Evolutionary conservation across 495 filamentous ascomycete species (phyloP).

Genomic region (Aspergillus panamensis): DNA sequence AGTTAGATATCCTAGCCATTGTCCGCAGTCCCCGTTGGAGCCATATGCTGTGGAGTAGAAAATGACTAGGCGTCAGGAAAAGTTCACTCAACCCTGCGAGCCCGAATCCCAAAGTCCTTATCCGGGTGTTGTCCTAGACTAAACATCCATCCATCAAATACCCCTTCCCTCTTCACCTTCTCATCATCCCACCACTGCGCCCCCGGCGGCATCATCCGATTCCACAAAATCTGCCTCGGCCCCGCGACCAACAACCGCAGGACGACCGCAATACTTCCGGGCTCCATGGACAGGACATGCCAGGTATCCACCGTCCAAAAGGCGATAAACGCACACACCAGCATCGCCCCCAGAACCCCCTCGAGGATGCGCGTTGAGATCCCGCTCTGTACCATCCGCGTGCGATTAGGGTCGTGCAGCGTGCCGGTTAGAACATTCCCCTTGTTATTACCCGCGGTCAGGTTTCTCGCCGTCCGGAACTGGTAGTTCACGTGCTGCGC

Average conservation of each 20-base stretch:
- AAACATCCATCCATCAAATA: not conserved
- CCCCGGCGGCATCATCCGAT: not conserved
- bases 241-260: not conserved
- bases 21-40: too few relatives aligned
- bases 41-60: too few relatives aligned
- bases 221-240: not conserved
- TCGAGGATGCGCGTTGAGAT: not conserved
- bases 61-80: too few relatives aligned
- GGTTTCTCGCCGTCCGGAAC: not conserved
- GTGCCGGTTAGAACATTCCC: not conserved
- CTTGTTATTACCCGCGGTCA: not conserved
- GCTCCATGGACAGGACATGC: not conserved
- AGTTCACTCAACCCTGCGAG: too few relatives aligned
- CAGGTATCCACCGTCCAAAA: not conserved
- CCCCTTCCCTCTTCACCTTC: not conserved
- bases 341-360: not conserved
- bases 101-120: too few relatives aligned
- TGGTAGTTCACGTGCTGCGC: not conserved
- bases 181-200: not conserved
- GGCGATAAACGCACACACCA: not conserved
- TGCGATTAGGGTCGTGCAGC: not conserved
- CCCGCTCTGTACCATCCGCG: not conserved
- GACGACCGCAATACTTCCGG: not conserved
- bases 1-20: too few relatives aligned
- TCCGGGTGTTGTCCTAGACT: not conserved